Conservation (phyloP, 2,329 filamentous ascomycete genomes). For the Hypoxylon sp. region DNA sequence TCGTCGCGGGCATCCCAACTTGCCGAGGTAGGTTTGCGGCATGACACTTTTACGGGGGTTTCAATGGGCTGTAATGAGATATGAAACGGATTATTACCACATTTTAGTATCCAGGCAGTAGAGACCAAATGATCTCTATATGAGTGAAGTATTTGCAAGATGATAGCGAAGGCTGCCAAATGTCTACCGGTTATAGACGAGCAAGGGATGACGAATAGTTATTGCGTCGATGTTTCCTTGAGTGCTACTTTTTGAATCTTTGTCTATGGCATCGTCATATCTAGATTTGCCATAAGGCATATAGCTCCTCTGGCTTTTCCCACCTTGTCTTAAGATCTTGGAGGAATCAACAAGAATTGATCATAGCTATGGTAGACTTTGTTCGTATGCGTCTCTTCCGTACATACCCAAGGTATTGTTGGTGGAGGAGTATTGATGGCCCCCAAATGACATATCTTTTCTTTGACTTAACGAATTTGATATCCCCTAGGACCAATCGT, state of each 20-base stretch:
- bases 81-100: too few species aligned
- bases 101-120: too few species aligned
- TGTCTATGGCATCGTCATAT: not conserved
- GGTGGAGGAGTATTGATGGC: not conserved
- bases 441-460: not conserved
- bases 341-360: not conserved
- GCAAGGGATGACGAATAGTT: too few species aligned
- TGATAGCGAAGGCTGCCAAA: too few species aligned
- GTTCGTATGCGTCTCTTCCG: not conserved
- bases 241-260: not conserved
- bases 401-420: not conserved
- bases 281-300: not conserved
- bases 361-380: not conserved
- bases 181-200: too few species aligned
- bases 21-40: too few species aligned
- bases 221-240: too few species aligned
- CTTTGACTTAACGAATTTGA: slow-evolving; percentile 8
- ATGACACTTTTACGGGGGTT: too few species aligned
- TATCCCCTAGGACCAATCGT: slow-evolving; percentile 14
- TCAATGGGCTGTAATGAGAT: too few species aligned
- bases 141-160: too few species aligned
- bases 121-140: too few species aligned
- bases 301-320: not conserved
- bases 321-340: not conserved
- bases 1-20: too few species aligned